Evolutionary conservation across 306 rosid species (phyloP).

Genomic region (Crotalaria pallida): DNA sequence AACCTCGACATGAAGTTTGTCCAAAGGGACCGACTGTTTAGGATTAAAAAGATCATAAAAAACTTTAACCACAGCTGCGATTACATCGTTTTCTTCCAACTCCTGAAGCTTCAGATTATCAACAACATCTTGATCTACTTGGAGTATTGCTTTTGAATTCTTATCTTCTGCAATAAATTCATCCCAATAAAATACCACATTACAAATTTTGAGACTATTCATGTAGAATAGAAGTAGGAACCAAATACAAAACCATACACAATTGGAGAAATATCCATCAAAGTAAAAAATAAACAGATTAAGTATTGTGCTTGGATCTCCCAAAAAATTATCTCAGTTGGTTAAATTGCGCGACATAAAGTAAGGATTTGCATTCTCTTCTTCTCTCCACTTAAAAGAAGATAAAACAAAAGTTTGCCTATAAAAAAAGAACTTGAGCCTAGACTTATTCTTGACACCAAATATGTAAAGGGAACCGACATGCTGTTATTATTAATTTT

Average conservation of each 20-base stretch:
- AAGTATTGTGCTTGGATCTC: not conserved
- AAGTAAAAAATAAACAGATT: not conserved
- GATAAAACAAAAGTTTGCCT: too few relatives aligned
- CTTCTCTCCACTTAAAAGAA: too few relatives aligned
- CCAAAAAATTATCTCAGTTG: too few relatives aligned
- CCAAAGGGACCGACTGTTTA: conserved; percentile 98
- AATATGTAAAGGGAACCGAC: not conserved
- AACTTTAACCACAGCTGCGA: conserved; percentile 88
- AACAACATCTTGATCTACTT: conserved; percentile 66
- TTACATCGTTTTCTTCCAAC: conserved; percentile 93
- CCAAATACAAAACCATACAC: not conserved
- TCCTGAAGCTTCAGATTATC: conserved; percentile 84
- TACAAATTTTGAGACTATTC: not conserved
- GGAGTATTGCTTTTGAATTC: conserved; percentile 77
- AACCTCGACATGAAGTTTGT: conserved; percentile 89
- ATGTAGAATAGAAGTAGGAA: not conserved
- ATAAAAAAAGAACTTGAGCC: too few relatives aligned
- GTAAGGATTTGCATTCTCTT: too few relatives aligned
- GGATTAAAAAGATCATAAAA: conserved; percentile 96
- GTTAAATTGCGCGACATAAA: too few relatives aligned
- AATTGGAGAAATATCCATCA: not conserved
- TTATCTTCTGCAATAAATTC: conserved; percentile 52
- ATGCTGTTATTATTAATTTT: too few relatives aligned
- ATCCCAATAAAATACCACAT: not conserved
- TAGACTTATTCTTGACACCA: not conserved